A percentile compares a stretch with the other conserved stretches of the same genome.
phyloP scores from a whole-genome alignment of 345 rosid genomes.

The Nasturtium officinale region DNA sequence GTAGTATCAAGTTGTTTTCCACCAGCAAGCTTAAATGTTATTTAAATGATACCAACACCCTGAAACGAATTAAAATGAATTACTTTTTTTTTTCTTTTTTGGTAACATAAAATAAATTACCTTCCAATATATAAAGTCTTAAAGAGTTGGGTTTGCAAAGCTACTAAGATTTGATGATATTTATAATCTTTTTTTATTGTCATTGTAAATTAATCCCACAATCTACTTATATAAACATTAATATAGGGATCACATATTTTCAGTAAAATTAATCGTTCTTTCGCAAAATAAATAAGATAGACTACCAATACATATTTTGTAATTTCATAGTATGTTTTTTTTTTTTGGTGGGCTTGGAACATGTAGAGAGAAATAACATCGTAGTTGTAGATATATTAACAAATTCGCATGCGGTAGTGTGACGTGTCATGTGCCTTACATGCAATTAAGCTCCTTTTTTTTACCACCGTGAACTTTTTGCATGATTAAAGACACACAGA shows the following conservation, averaged over 20 bases:
- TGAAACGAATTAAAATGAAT: conserved; percentile 6
- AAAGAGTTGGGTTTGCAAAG: conserved; percentile 17
- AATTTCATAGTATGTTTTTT: neutral
- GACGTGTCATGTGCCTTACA: conserved; percentile 44
- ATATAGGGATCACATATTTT: neutral
- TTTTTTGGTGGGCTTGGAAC: neutral
- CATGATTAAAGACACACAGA: conserved; percentile 1
- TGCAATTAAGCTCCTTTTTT: conserved; percentile 30
- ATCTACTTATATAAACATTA: neutral
- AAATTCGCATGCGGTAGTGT: conserved; percentile 40
- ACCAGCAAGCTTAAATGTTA: neutral
- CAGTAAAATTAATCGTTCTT: neutral
- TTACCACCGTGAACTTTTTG: conserved; percentile 1
- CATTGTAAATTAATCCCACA: neutral
- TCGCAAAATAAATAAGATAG: neutral
- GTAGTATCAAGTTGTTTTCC: neutral
- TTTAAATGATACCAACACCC: neutral
- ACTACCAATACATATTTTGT: neutral
- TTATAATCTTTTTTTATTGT: too few relatives aligned
- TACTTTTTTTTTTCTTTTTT: too few relatives aligned
- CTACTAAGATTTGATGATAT: neutral
- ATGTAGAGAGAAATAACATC: conserved; percentile 23
- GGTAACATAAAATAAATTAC: too few relatives aligned
- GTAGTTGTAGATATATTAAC: conserved; percentile 18
- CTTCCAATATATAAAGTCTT: neutral